These are phyloP conservation scores for Fusarium sp. DNA, from an alignment of 2,329 filamentous ascomycete species.

Conservation along the genomic window DNA sequence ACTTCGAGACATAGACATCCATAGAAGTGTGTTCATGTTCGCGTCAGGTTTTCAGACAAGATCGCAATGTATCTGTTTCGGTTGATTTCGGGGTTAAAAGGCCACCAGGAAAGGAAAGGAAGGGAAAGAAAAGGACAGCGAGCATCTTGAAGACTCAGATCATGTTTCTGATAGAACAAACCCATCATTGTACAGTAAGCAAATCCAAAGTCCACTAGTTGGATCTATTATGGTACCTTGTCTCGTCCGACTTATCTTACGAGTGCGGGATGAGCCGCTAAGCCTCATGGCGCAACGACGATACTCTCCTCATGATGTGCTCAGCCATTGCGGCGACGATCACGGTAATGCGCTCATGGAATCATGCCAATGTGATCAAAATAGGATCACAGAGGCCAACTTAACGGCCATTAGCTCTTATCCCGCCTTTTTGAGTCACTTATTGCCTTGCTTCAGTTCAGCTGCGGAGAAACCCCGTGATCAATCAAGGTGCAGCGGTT, in stretches of 20 bases:
- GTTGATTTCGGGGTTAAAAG: conserved; percentile 19
- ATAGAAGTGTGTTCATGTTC: conserved; percentile 31
- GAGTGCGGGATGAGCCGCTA: conserved; percentile 23
- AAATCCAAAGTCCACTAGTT: conserved; percentile 17
- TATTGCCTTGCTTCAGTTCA: conserved; percentile 15
- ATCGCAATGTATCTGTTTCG: conserved; percentile 1
- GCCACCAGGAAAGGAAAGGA: background rate
- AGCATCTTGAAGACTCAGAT: conserved; percentile 6
- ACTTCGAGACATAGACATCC: conserved; percentile 23
- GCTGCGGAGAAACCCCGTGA: conserved; percentile 39
- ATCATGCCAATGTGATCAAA: conserved; percentile 4
- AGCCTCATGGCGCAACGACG: conserved; percentile 13
- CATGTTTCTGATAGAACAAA: conserved; percentile 26
- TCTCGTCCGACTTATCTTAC: conserved; percentile 27
- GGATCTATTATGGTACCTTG: background rate
- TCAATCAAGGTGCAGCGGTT: conserved; percentile 30
- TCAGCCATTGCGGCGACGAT: conserved; percentile 3
- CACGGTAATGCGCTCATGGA: background rate
- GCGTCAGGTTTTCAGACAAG: conserved; percentile 8
- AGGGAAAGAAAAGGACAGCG: conserved; percentile 8
- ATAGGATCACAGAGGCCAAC: conserved; percentile 5
- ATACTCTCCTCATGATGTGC: conserved; percentile 18
- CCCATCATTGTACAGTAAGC: conserved; percentile 22
- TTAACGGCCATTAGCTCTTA: conserved; percentile 4
- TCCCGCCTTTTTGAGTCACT: conserved; percentile 37